Percentiles rank a stretch among this genome's conserved stretches.
These are phyloP conservation scores for Alternaria alternata DNA, from an alignment of 2,329 filamentous ascomycete genomes.

Conservation along the genomic window DNA sequence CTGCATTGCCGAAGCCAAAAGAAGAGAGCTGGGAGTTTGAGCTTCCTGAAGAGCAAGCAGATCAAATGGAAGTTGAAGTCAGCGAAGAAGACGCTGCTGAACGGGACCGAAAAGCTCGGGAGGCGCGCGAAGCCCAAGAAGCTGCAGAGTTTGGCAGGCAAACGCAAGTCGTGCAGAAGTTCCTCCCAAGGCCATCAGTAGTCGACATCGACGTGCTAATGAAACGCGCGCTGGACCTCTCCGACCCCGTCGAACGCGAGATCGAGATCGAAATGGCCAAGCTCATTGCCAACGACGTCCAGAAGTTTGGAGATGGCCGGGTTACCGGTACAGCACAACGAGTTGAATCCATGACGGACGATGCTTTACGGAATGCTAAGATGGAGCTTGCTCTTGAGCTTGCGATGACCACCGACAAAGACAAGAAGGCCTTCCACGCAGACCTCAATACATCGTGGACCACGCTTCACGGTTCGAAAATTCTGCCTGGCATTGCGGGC, in stretches of 20 bases:
- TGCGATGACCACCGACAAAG: constrained; percentile 60
- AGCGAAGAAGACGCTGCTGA: constrained; percentile 75
- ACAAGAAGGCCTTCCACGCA: constrained; percentile 56
- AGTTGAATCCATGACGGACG: constrained; percentile 73
- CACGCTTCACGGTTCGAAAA: constrained; percentile 55
- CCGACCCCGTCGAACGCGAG: constrained; percentile 71
- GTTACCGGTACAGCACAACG: constrained; percentile 68
- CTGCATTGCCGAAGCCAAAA: constrained; percentile 88
- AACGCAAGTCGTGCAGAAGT: constrained; percentile 89
- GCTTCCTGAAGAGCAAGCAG: constrained; percentile 80
- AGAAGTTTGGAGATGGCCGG: constrained; percentile 74
- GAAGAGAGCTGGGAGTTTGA: constrained; percentile 95
- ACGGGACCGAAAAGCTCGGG: constrained; percentile 74
- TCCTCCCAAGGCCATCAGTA: constrained; percentile 76
- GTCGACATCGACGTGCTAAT: constrained; percentile 76
- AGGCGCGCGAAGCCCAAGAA: constrained; percentile 69
- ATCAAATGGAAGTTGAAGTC: constrained; percentile 62
- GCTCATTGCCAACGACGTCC: constrained; percentile 83
- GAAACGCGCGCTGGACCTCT: constrained; percentile 66
- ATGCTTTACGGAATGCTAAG: constrained; percentile 75
- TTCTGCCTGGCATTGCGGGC: constrained; percentile 80
- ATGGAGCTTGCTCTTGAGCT: constrained; percentile 78
- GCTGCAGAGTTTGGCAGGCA: constrained; percentile 78
- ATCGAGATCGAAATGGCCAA: constrained; percentile 80
- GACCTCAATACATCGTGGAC: constrained; percentile 59